Evolutionary conservation across 2,329 filamentous ascomycete species (phyloP), one percentile per base, ranked within the genome.

Genomic region (Colletotrichum orchidophilum): DNA sequence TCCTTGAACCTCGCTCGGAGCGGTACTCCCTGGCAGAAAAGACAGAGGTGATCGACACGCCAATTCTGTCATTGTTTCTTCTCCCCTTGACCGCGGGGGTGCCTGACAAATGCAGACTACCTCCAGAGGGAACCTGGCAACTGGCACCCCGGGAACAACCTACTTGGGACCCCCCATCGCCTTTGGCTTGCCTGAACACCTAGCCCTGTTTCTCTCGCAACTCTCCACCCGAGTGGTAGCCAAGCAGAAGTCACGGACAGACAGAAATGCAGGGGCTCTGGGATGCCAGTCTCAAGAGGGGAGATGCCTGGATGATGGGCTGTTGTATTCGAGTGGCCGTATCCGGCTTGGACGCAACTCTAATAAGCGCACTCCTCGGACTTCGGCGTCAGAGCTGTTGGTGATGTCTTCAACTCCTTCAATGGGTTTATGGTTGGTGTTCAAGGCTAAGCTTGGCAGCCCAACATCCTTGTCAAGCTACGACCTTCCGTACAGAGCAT

Each of bases 51-150:
- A 62, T 70, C 63, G 57, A 26, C 63, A 62, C 62, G 67, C 63
- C 63, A 66, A 67, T 55, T 21, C 63, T 67, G 63, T 67, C 63
- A 58, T 57, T 57, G 21, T 61, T 66, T 67, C 55, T 67, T 70
- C 24, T 70, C 54, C 21, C 58, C 29, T 31, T 39, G 26, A 49
- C 60, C 52, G 39, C 52, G n/a, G 21, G 31, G 13, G 39, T 46
- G 39, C 39, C 39, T 46, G 39, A 18, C 39, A 46, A 46, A 46
- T 46, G 39, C 39, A 46, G 18, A 46, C 39, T n/a, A n/a, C n/a
- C n/a, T 46, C 39, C 9, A 46, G 39, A 46, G n/a, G n/a, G 31
- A 70, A 35, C 53, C 53, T 53, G 24, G 62, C n/a, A n/a, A n/a
- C n/a, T n/a, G n/a, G n/a, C n/a, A n/a, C n/a, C n/a, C n/a, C n/a